phyloP scores from a whole-genome alignment of 768 basidiomycete genomes.

The Leccinum incarnatum region DNA sequence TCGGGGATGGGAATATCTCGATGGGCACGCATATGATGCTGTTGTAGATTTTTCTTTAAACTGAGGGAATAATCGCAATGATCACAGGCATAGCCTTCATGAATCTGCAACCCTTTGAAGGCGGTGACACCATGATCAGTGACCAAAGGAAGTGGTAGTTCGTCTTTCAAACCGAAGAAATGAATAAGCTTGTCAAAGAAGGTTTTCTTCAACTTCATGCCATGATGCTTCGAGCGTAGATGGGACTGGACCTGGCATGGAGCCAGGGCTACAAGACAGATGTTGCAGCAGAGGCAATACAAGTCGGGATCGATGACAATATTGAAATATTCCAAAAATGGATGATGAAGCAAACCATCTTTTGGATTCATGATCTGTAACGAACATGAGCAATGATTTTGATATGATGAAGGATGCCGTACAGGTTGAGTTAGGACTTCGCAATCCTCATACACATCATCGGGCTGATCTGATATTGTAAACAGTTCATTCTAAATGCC shows the following conservation, averaged over 20 bases:
- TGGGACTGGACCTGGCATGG: background rate
- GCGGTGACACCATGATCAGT: background rate
- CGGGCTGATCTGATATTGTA: too few species aligned
- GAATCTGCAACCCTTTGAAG: background rate
- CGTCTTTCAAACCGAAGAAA: background rate
- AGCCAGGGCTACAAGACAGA: background rate
- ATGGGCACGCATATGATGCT: too few species aligned
- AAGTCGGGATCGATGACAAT: background rate
- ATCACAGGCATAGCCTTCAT: background rate
- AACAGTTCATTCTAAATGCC: too few species aligned
- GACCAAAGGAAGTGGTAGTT: background rate
- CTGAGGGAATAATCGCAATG: background rate
- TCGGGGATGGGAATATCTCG: too few species aligned
- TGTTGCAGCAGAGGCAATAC: background rate
- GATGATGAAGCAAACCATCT: background rate
- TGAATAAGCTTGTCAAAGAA: background rate
- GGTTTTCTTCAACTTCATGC: background rate
- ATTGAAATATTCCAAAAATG: background rate
- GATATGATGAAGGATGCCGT: background rate
- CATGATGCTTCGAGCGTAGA: background rate
- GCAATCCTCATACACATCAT: background rate
- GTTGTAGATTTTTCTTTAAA: too few species aligned
- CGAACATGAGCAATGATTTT: background rate
- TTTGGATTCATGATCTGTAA: background rate
- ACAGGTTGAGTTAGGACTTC: background rate